phyloP scores from a whole-genome alignment of 331 rosid genomes.

The Quercus phellos region DNA sequence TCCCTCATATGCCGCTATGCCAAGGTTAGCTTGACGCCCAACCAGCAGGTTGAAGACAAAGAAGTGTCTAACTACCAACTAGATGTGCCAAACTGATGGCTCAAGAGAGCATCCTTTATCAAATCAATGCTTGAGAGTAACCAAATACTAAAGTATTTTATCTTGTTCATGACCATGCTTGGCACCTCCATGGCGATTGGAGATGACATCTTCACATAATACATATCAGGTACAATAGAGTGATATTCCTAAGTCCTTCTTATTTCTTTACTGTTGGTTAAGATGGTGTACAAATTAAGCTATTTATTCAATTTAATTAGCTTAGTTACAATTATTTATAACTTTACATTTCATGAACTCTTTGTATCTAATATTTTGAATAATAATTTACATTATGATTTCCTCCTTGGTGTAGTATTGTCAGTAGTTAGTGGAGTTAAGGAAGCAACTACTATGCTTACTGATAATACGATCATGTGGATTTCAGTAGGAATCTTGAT shows the following conservation, averaged over 20 bases:
- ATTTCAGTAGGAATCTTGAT: conserved; percentile 57
- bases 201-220: conserved; percentile 71
- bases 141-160: conserved; percentile 26
- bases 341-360: no score
- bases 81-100: conserved; percentile 24
- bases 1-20: conserved; percentile 64
- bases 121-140: conserved; percentile 43
- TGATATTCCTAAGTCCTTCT: no score
- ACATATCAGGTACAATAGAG: conserved; percentile 47
- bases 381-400: not conserved
- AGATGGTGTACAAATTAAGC: no score
- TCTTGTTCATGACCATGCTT: conserved; percentile 57
- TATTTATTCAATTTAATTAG: not conserved
- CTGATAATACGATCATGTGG: conserved; percentile 52
- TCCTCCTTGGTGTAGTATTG: conserved; percentile 33
- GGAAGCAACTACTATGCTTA: conserved; percentile 35
- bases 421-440: conserved; percentile 76
- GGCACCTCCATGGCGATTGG: conserved; percentile 84
- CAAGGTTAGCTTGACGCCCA: conserved; percentile 50
- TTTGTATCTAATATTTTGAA: not conserved
- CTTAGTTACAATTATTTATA: no score
- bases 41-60: conserved; percentile 43
- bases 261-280: no score
- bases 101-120: conserved; percentile 40
- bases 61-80: conserved; percentile 46